Base-by-base conservation (phyloP, 2,329 filamentous ascomycete genomes). In the Orbilia oligospora region DNA sequence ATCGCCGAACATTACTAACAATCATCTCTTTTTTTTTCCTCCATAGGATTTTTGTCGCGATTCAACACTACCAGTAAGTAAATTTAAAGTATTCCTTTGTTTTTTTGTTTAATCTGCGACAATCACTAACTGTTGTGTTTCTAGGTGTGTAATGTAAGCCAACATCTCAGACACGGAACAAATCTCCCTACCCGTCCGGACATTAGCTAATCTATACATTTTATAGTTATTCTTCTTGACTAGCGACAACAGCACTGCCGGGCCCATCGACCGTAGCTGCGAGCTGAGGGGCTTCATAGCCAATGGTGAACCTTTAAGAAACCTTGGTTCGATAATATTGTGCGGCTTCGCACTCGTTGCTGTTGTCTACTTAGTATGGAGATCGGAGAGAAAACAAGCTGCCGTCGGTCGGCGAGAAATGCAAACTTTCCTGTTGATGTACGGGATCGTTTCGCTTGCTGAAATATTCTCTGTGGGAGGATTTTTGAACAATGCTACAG, bases 351-450 rank as follows among this genome's bases (percentile, higher is more conserved):
- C 94, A 48, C 94, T 99, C 81, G 82, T 89, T 22, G 86, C 89
- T 8, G 87, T 91, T 3, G 83, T 86, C 10, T 90, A 91, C 81
- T 87, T 99, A 73, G 82, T 98, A 84, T 89, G 91, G 85, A 88
- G 90, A 81, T 97, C 96, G 20, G 92, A 98, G 83, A 90, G 89
- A 84, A 98, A 99, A 86, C 91, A 92, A 84, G 96, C 96, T 71
- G 96, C 96, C 71, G 96, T 99, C 58, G 96, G 96, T 77, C 88
- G 96, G 86, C 92, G 96, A 85, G 96, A 99, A 85, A 98, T 99
- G 89, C 96, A 99, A 87, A 83, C 97, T 38, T 98, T 99, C 86
- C 89, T 99, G 64, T 80, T 93, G 49, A 91, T 92, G 64, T 99
- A 93, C 84, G 91, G 97, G 72, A 85, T 98, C 75, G 90, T 98